Evolutionary conservation across 345 rosid species (phyloP), one percentile per base, ranked within the genome.

Genomic region (Citrus sp.): DNA sequence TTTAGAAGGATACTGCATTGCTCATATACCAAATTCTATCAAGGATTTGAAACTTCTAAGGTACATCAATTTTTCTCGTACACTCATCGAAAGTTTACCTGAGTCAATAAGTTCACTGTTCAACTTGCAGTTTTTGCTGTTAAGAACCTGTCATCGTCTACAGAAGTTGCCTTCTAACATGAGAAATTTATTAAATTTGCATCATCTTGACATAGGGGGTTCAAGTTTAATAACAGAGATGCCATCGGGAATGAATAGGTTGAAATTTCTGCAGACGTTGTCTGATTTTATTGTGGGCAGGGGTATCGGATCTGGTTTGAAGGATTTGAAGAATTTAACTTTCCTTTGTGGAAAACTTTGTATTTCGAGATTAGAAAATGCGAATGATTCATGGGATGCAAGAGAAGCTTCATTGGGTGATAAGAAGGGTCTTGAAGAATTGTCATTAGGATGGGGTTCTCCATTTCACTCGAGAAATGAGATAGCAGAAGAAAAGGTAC

Each of bases 261-360:
- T 84, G 25, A 75, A 37, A 22, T 24, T 49, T 73, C 81, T 86
- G 30, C 80, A 25, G 21, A 64, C 56, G 8, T 58, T 84, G 37
- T 37, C 82, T 21, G 59, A 78, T 42, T 84, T 32, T 32, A 34
- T 82, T 32, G 80, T 84, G 60, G 80, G 82, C 10, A 38, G 78
- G 65, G 78, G n/a, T 6, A 46, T 63, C 1, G 80, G 78, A 6
- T 46, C 77, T 1, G 5, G 70, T 25, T 58, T 82, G 40, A 49
- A 55, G 67, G 82, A 78, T 56, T 77, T 86, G 76, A 76, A 73
- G 56, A 61, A 73, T 38, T 67, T 86, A n/a, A 6, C 70, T 2
- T 7, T 46, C 61, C 83, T 86, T 24, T 60, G 22, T 27, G 87
- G 88, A 24, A 6, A 71, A 25, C 80, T 85, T 38, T 71, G 68